Conservation (phyloP, 352 stramenopile species). For the Elongisporangium senticosum region DNA sequence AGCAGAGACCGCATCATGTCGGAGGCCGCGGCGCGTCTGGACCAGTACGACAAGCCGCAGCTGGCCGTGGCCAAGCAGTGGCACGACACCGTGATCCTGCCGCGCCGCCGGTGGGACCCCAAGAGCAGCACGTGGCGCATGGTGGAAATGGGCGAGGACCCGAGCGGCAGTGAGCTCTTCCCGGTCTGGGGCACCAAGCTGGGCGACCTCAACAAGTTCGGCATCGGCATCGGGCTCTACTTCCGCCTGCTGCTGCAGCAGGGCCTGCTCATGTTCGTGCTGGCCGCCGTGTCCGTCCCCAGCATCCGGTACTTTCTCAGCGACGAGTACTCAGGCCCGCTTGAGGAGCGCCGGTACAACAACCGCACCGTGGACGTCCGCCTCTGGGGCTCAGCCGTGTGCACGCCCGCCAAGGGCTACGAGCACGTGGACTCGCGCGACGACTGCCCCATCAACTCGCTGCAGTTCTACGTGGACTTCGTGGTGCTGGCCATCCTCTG, state of each 20-base stretch:
- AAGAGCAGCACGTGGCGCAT: conserved; percentile 39
- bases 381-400: conserved; percentile 52
- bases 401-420: conserved; percentile 21
- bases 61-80: conserved; percentile 40
- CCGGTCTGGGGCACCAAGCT: conserved; percentile 54
- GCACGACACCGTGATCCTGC: conserved; percentile 50
- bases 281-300: conserved; percentile 50
- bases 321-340: conserved; percentile 45
- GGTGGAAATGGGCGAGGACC: conserved; percentile 67
- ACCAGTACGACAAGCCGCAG: conserved; percentile 33
- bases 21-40: conserved; percentile 11
- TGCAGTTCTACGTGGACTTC: conserved; percentile 54
- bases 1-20: conserved; percentile 1
- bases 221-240: conserved; percentile 73
- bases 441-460: conserved; percentile 45
- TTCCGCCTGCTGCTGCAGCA: conserved; percentile 70
- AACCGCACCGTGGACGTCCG: conserved; percentile 35
- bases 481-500: conserved; percentile 40
- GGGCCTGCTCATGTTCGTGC: conserved; percentile 38
- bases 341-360: conserved; percentile 22
- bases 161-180: conserved; percentile 45
- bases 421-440: conserved; percentile 14
- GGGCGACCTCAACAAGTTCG: conserved; percentile 58
- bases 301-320: conserved; percentile 66
- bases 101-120: conserved; percentile 34